These are phyloP conservation scores for Mycena filopes DNA, from an alignment of 768 basidiomycete genomes.

Conservation along the genomic window DNA sequence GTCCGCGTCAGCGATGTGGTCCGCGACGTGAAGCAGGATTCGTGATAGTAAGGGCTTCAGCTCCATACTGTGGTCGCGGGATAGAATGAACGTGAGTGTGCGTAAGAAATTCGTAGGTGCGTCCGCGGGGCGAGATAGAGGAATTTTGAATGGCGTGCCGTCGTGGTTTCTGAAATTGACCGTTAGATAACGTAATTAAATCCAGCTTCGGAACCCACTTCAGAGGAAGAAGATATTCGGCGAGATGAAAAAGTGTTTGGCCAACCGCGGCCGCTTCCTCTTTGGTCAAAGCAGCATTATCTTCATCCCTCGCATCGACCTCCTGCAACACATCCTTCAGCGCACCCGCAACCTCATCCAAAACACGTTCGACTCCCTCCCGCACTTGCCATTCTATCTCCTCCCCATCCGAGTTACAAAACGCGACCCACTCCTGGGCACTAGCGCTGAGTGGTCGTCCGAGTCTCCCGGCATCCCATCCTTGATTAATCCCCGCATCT, in stretches of 20 bases:
- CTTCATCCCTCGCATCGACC: slow-evolving; percentile 73
- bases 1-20: slow-evolving; percentile 76
- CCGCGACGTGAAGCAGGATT: slow-evolving; percentile 71
- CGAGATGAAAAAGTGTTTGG: slow-evolving; percentile 67
- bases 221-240: slow-evolving; percentile 64
- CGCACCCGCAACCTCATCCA: slow-evolving; percentile 77
- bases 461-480: slow-evolving; percentile 74
- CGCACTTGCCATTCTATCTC: slow-evolving; percentile 39
- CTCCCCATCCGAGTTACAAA: slow-evolving; percentile 43
- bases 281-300: slow-evolving; percentile 60
- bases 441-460: slow-evolving; percentile 65
- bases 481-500: slow-evolving; percentile 49
- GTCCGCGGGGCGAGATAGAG: slow-evolving; percentile 62
- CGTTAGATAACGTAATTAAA: slow-evolving; percentile 11
- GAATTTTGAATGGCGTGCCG: slow-evolving; percentile 57
- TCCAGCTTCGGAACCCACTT: slow-evolving; percentile 57
- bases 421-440: slow-evolving; percentile 67
- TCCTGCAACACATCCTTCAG: slow-evolving; percentile 81
- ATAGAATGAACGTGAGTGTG: slow-evolving; percentile 69
- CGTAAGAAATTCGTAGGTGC: slow-evolving; percentile 73
- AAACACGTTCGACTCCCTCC: slow-evolving; percentile 61
- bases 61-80: slow-evolving; percentile 67
- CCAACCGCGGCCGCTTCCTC: slow-evolving; percentile 77
- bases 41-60: slow-evolving; percentile 71
- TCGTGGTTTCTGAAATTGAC: slow-evolving; percentile 50